Evolutionary conservation across 1,139 yeast genomes (phyloP).

Genomic region (Pichia sp.): DNA sequence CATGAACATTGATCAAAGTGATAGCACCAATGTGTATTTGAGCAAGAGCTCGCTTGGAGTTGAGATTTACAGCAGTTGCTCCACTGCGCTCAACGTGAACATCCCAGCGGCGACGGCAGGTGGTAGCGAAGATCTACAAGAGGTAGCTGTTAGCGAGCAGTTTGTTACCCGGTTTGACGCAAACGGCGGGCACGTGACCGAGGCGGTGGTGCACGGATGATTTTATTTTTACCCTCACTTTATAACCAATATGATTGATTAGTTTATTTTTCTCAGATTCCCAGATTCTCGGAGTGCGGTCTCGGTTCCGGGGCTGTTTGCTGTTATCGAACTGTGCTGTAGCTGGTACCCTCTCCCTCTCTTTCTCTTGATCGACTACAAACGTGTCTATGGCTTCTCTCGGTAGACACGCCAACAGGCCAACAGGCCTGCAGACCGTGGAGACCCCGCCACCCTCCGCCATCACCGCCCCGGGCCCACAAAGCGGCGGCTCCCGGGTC

Average conservation of each 20-base stretch:
- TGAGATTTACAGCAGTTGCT: constrained; percentile 75
- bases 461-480: too few relatives aligned
- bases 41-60: constrained; percentile 62
- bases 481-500: too few relatives aligned
- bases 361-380: too few relatives aligned
- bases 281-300: constrained; percentile 4
- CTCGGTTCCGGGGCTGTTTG: constrained; percentile 7
- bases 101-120: constrained; percentile 60
- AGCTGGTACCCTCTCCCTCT: too few relatives aligned
- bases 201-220: constrained; percentile 42
- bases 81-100: constrained; percentile 80
- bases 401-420: too few relatives aligned
- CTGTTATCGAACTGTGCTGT: too few relatives aligned
- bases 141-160: constrained; percentile 84
- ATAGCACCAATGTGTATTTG: constrained; percentile 77
- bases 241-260: constrained; percentile 53
- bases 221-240: constrained; percentile 6
- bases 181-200: constrained; percentile 40
- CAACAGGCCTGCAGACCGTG: too few relatives aligned
- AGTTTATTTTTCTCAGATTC: background rate
- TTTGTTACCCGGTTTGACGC: constrained; percentile 52
- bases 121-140: constrained; percentile 51
- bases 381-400: too few relatives aligned
- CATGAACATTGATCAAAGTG: constrained; percentile 81
- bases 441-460: too few relatives aligned